These are phyloP conservation scores for Fragilariopsis cylindrus DNA, from an alignment of 108 stramenopile genomes.

Conservation along the genomic window DNA sequence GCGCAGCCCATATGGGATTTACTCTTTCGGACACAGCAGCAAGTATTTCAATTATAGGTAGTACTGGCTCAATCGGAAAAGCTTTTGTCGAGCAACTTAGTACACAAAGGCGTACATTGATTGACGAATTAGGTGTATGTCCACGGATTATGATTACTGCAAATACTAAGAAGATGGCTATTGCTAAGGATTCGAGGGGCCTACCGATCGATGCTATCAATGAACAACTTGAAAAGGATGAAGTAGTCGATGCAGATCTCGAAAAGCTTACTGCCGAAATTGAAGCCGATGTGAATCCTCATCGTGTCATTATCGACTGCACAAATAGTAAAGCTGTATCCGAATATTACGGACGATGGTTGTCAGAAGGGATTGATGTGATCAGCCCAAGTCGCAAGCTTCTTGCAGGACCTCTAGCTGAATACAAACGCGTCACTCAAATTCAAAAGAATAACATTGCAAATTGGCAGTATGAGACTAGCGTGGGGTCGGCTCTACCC, in stretches of 20 bases:
- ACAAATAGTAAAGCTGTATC: constrained; percentile 59
- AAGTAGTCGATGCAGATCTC: constrained; percentile 50
- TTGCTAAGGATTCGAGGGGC: constrained; percentile 53
- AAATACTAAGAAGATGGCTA: constrained; percentile 51
- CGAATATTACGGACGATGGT: constrained; percentile 66
- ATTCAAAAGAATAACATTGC: constrained; percentile 49
- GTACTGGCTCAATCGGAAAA: constrained; percentile 55
- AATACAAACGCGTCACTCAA: constrained; percentile 61
- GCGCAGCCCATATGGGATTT: constrained; percentile 87
- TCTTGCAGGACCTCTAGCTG: constrained; percentile 54
- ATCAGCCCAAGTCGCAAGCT: constrained; percentile 72
- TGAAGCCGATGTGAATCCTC: constrained; percentile 72
- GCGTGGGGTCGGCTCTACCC: constrained; percentile 81
- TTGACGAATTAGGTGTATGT: constrained; percentile 53
- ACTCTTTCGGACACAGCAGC: constrained; percentile 66
- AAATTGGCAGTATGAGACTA: constrained; percentile 72
- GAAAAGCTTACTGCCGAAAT: constrained; percentile 52
- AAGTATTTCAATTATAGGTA: constrained; percentile 60
- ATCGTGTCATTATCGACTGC: constrained; percentile 80
- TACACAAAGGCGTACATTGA: constrained; percentile 46
- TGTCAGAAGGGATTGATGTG: constrained; percentile 63
- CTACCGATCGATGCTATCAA: constrained; percentile 14
- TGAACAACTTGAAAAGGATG: constrained; percentile 32
- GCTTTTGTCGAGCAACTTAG: constrained; percentile 56
- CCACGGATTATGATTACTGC: constrained; percentile 53